Percentiles rank a stretch among this genome's conserved stretches.
Evolutionary conservation across 192 early-diverging fungal species (phyloP).

Genomic region (Podila epicladia): DNA sequence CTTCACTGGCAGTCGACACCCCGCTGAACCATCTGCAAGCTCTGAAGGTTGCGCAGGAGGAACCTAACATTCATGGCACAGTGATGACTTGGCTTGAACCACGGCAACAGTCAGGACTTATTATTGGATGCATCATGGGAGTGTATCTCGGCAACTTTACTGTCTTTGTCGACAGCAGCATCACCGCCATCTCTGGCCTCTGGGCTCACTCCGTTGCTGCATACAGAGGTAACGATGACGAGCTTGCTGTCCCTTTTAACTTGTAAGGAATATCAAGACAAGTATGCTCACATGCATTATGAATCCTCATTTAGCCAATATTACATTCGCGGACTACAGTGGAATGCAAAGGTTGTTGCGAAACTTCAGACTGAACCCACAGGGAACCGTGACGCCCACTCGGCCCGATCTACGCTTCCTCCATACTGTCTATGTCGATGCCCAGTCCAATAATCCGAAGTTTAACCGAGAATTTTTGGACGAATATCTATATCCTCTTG

Average conservation of each 20-base stretch:
- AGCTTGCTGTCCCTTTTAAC: background rate
- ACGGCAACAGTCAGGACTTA: constrained; percentile 78
- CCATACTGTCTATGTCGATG: constrained; percentile 68
- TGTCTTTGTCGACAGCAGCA: constrained; percentile 64
- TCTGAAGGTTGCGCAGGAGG: constrained; percentile 2
- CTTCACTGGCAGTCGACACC: constrained; percentile 11
- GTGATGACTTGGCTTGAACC: constrained; percentile 75
- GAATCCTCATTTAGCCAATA: constrained; percentile 57
- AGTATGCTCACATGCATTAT: background rate
- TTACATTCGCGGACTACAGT: constrained; percentile 72
- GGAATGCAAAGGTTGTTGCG: constrained; percentile 65
- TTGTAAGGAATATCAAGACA: background rate
- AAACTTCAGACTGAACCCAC: constrained; percentile 61
- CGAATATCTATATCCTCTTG: constrained; percentile 36
- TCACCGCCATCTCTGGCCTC: constrained; percentile 68
- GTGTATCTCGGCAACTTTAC: constrained; percentile 73
- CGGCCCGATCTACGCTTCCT: constrained; percentile 72
- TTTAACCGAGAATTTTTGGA: constrained; percentile 39
- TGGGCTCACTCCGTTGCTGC: constrained; percentile 74
- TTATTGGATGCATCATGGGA: constrained; percentile 68
- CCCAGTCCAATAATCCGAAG: constrained; percentile 30
- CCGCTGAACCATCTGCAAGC: constrained; percentile 5
- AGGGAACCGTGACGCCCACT: constrained; percentile 59
- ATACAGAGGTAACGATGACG: constrained; percentile 62
- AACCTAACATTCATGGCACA: constrained; percentile 49